Conservation (phyloP, 768 basidiomycete species). For the Mycena galopus region DNA sequence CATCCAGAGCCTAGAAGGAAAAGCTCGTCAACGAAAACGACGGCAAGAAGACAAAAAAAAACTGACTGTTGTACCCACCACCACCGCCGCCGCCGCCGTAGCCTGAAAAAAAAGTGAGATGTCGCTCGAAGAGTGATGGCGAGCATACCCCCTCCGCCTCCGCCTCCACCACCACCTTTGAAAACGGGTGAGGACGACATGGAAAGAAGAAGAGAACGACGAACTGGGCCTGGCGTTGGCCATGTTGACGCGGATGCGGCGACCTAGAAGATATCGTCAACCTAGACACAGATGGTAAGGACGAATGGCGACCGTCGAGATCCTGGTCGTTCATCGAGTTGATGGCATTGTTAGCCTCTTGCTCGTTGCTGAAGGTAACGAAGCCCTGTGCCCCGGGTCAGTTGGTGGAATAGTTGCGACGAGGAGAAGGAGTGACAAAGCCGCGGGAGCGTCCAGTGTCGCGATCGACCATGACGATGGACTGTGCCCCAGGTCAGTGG, state of each 20-base stretch:
- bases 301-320: slow-evolving; percentile 67
- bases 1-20: neutral
- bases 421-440: slow-evolving; percentile 95
- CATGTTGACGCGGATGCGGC: slow-evolving; percentile 31
- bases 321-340: slow-evolving; percentile 85
- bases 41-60: neutral
- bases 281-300: neutral
- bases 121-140: slow-evolving; percentile 20
- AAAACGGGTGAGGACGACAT: slow-evolving; percentile 19
- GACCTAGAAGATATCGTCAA: neutral
- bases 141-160: slow-evolving; percentile 42
- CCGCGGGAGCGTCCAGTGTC: slow-evolving; percentile 94
- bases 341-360: slow-evolving; percentile 87
- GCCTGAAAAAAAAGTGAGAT: neutral
- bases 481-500: slow-evolving; percentile 59
- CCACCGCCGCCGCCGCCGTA: slow-evolving; percentile 4
- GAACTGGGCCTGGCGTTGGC: slow-evolving; percentile 55
- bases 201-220: neutral
- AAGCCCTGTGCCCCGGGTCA: slow-evolving; percentile 83
- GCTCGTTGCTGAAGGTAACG: slow-evolving; percentile 74
- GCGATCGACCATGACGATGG: slow-evolving; percentile 98
- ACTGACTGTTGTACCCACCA: neutral
- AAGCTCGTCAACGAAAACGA: neutral
- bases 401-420: slow-evolving; percentile 35
- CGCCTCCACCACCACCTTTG: slow-evolving; percentile 32